phyloP scores from a whole-genome alignment of 1,284 basidiomycete genomes.

The Cryptococcus neoformans region DNA sequence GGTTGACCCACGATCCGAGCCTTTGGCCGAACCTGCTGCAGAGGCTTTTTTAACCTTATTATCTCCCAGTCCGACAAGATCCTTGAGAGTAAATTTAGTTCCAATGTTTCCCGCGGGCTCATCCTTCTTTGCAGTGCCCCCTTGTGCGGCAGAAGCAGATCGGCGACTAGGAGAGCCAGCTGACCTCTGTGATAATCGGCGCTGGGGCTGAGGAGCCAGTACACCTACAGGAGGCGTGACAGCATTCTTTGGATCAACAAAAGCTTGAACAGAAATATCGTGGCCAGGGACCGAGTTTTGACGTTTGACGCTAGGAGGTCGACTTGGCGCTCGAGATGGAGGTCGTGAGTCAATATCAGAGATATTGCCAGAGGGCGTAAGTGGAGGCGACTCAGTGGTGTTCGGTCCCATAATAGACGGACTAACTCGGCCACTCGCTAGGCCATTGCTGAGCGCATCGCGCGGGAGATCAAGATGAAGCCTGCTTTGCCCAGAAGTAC shows the following conservation, averaged over 20 bases:
- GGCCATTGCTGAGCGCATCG: constrained; percentile 7
- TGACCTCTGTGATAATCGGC: constrained; percentile 28
- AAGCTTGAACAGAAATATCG: constrained; percentile 26
- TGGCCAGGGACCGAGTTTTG: constrained; percentile 16
- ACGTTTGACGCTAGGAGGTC: constrained; percentile 34
- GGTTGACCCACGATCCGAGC: constrained; percentile 47
- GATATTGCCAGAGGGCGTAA: constrained; percentile 24
- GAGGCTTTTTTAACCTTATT: constrained; percentile 65
- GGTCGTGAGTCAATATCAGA: constrained; percentile 33
- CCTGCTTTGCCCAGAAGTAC: constrained; percentile 9
- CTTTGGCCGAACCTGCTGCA: constrained; percentile 57
- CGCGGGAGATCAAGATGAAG: constrained; percentile 20
- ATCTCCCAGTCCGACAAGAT: constrained; percentile 59
- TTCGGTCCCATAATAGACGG: constrained; percentile 7
- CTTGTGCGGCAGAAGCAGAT: constrained; percentile 13
- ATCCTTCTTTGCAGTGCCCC: constrained; percentile 26
- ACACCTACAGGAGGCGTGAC: constrained; percentile 11
- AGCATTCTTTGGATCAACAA: constrained; percentile 20
- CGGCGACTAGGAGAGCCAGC: constrained; percentile 20
- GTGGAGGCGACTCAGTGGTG: constrained; percentile 30
- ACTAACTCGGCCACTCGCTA: constrained; percentile 11
- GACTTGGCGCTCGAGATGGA: constrained; percentile 36
- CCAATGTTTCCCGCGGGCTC: constrained; percentile 48
- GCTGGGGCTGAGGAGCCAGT: constrained; percentile 8
- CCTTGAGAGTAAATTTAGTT: constrained; percentile 78